Evolutionary conservation across 2,329 filamentous ascomycete genomes (phyloP), one percentile per base, ranked within the genome.

Genomic region (Ophiostoma perfectum): DNA sequence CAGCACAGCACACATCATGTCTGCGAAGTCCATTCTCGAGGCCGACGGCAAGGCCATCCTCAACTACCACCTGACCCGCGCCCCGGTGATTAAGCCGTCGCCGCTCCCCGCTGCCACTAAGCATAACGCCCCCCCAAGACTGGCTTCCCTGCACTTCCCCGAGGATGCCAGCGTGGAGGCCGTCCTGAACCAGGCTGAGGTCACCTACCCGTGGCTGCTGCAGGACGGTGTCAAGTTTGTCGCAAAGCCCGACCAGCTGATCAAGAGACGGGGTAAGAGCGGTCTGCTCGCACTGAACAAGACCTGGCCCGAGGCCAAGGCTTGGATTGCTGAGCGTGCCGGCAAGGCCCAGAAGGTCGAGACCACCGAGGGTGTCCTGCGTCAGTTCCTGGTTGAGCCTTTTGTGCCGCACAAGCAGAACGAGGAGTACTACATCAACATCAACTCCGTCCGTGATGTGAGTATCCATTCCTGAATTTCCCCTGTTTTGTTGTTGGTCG

Each of bases 31-130:
- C 75, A 98, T 99, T 79, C 83, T 91, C 86, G 95, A 99, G 87
- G 94, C 94, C 86, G 95, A 99, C 85, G 95, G 95, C 88, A 99
- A 99, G 91, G 95, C 95, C 87, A 98, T 99, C 85, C 88, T 99
- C 88, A 98, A 97, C 91, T 99, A 98, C 88, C 95, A 98, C 86
- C 93, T 99, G 82, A 98, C 95, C 76, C 91, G 95, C 79, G 92
- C 95, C 75, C 90, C 93, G 74, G 90, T 96, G 80, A 97, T 99
- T 88, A 98, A 97, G 90, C 91, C 94, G 74, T 94, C 93, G 78
- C 93, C 95, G 82, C 92, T 98, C 69, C 92, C 93, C 75, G 79
- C 86, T 74, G 85, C 91, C 73, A 81, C 90, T 73, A 95, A 88
- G 80, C 95, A 99, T 89, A 98, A 98, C 84, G 84, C 95, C 75